Conservation (phyloP, 2,329 filamentous ascomycete species). For the Metarhizium humberi region DNA sequence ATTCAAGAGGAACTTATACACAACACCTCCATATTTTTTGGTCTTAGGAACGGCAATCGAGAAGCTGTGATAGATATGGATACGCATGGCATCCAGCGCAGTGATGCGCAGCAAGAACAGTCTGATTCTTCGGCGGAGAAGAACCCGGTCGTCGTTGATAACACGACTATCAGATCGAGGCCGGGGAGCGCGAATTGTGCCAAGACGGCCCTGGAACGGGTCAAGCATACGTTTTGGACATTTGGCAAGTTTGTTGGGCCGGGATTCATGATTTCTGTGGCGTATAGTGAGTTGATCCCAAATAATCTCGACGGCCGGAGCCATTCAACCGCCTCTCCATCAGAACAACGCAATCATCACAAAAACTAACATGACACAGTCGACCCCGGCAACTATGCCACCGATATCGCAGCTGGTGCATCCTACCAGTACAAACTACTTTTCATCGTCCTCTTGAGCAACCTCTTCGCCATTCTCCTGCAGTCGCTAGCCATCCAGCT, state of each 20-base stretch:
- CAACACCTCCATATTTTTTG: neutral
- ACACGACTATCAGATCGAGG: neutral
- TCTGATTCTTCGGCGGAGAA: neutral
- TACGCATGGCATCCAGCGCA: neutral
- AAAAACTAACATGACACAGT: slow-evolving; percentile 22
- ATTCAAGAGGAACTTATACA: neutral
- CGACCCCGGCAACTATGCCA: slow-evolving; percentile 60
- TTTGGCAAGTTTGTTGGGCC: slow-evolving; percentile 48
- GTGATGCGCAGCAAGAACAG: neutral
- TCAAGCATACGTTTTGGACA: slow-evolving; percentile 11
- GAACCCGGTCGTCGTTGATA: neutral
- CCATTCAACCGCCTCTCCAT: too few relatives aligned
- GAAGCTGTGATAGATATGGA: neutral
- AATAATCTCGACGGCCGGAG: too few relatives aligned
- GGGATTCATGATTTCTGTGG: slow-evolving; percentile 55
- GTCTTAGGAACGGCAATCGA: neutral
- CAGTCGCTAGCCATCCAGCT: slow-evolving; percentile 61
- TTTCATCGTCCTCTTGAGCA: slow-evolving; percentile 60
- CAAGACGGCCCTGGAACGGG: slow-evolving; percentile 7
- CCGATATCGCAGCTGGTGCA: slow-evolving; percentile 59
- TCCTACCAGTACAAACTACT: slow-evolving; percentile 56
- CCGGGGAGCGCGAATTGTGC: neutral
- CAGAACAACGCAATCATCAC: too few relatives aligned
- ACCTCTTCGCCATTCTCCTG: slow-evolving; percentile 62
- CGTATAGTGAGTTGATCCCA: slow-evolving; percentile 37